Percentiles rank a stretch among this genome's conserved stretches.
phyloP scores from a whole-genome alignment of 257 asterid genomes.

The Penstemon eatonii region DNA sequence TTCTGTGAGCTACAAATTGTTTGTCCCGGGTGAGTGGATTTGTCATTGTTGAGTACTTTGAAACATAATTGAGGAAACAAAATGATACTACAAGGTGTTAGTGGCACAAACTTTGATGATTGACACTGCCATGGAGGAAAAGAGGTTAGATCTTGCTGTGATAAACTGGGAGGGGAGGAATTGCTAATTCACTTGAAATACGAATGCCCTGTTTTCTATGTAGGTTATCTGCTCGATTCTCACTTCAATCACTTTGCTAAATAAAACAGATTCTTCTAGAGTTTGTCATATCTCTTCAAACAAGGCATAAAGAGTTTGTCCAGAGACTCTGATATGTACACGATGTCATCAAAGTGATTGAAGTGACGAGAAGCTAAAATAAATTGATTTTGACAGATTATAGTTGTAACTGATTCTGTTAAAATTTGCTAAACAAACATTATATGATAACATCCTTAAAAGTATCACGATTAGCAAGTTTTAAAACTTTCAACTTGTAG shows the following conservation, averaged over 20 bases:
- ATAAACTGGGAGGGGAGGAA: neutral
- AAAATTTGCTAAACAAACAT: no score
- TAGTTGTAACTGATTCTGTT: neutral
- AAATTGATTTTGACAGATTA: conserved; percentile 4
- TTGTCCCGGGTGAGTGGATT: neutral
- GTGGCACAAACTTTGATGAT: neutral
- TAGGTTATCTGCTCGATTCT: neutral
- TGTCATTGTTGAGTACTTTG: neutral
- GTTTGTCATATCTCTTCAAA: no score
- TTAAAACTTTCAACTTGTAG: no score
- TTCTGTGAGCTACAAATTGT: conserved; percentile 3
- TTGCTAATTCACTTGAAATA: neutral
- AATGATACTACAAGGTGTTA: no score
- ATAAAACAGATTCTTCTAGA: no score
- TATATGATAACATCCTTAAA: no score
- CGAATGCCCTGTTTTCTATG: neutral
- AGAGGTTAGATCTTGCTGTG: neutral
- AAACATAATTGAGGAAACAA: neutral
- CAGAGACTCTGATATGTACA: neutral
- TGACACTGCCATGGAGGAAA: neutral
- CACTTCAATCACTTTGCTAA: neutral
- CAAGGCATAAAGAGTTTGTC: neutral
- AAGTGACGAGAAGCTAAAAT: neutral
- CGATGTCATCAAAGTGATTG: neutral
- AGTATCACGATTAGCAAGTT: no score